phyloP scores from a whole-genome alignment of 2,329 filamentous ascomycete species.

The Capronia coronata region DNA sequence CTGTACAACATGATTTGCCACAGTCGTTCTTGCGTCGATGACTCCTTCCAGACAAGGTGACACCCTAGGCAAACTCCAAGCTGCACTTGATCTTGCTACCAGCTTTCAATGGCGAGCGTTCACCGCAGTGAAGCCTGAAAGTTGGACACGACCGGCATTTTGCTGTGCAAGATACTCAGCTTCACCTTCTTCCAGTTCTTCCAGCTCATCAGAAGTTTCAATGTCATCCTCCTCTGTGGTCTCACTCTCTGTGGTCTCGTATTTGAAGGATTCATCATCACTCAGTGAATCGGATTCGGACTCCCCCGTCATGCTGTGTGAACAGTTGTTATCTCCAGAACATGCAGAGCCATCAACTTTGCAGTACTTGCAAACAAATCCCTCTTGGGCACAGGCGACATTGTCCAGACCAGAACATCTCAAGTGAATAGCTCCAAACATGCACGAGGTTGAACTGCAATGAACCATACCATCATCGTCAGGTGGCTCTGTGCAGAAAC shows the following conservation, averaged over 20 bases:
- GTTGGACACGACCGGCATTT: not conserved
- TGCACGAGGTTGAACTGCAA: slow-evolving; percentile 17
- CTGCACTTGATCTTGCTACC: not conserved
- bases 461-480: slow-evolving; percentile 9
- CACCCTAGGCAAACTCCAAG: not conserved
- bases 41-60: too few relatives aligned
- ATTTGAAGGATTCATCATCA: not conserved
- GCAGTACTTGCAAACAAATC: slow-evolving; percentile 19
- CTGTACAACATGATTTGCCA: not conserved
- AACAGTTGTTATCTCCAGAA: not conserved
- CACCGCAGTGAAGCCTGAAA: slow-evolving; percentile 6
- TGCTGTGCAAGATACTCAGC: not conserved
- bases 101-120: slow-evolving; percentile 1
- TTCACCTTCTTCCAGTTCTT: not conserved
- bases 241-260: not conserved
- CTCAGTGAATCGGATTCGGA: too few relatives aligned
- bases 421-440: slow-evolving; percentile 20
- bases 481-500: slow-evolving; percentile 14
- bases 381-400: slow-evolving; percentile 7
- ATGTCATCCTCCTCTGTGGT: not conserved
- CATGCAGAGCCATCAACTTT: not conserved
- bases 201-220: not conserved
- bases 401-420: slow-evolving; percentile 16
- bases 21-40: not conserved
- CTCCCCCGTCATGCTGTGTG: not conserved